phyloP scores from a whole-genome alignment of 1,284 basidiomycete genomes.

The Trichosporon asahii region DNA sequence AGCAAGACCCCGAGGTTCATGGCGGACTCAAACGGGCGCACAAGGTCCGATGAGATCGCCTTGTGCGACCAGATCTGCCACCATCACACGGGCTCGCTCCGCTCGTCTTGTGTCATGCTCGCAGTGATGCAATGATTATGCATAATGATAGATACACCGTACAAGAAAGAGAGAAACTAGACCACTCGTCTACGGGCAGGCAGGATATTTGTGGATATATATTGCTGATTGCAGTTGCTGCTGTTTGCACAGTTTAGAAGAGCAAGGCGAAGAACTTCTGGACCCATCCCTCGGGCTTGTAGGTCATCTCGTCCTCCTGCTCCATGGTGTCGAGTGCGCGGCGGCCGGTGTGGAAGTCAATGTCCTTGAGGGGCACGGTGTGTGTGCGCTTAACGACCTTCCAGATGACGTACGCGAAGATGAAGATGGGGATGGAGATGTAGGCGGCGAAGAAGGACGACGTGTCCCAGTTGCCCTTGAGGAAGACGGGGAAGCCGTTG shows the following conservation, averaged over 20 bases:
- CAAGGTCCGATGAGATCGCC: too few relatives aligned
- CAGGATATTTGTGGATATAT: too few relatives aligned
- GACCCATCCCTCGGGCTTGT: constrained; percentile 27
- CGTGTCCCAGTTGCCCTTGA: constrained; percentile 58
- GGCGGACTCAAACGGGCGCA: too few relatives aligned
- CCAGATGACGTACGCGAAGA: constrained; percentile 60
- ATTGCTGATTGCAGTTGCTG: too few relatives aligned
- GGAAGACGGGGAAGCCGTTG: constrained; percentile 58
- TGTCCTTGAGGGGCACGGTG: constrained; percentile 57
- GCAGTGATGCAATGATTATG: neutral
- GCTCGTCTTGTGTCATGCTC: neutral
- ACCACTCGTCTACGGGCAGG: neutral
- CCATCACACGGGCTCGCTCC: too few relatives aligned
- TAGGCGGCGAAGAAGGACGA: constrained; percentile 51
- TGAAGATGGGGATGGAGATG: constrained; percentile 38
- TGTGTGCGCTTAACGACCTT: constrained; percentile 59
- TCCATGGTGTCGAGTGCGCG: constrained; percentile 63
- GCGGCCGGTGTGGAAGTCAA: constrained; percentile 65
- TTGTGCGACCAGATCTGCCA: too few relatives aligned
- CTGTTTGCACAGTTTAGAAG: constrained; percentile 27
- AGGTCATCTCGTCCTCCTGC: constrained; percentile 34
- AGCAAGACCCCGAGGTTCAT: too few relatives aligned
- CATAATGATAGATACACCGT: constrained; percentile 1
- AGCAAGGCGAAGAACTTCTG: constrained; percentile 30
- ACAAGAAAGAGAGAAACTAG: neutral